Evolutionary conservation across 2,329 filamentous ascomycete species (phyloP).

Genomic region (Pyrenophora teres): DNA sequence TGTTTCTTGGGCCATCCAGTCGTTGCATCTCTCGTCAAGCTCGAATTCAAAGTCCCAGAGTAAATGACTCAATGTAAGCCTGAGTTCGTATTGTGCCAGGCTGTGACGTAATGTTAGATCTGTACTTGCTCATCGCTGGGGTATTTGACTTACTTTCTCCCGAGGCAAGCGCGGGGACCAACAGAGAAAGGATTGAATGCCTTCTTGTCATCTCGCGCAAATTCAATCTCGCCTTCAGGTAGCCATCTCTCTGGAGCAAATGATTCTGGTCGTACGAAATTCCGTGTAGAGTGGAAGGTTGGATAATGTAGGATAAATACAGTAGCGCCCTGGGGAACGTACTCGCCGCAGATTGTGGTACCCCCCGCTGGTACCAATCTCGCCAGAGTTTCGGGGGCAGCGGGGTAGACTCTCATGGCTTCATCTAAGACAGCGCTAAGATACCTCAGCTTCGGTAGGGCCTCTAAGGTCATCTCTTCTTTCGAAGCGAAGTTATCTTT

Average conservation of each 20-base stretch:
- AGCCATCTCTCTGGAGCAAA: slow-evolving; percentile 3
- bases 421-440: slow-evolving; percentile 10
- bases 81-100: slow-evolving; percentile 4
- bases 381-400: slow-evolving; percentile 8
- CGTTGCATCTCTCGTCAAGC: not conserved
- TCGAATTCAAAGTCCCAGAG: slow-evolving; percentile 4
- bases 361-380: slow-evolving; percentile 5
- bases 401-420: slow-evolving; percentile 7
- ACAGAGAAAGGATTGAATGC: slow-evolving; percentile 5
- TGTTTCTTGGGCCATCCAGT: slow-evolving; percentile 4
- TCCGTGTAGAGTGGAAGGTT: slow-evolving; percentile 4
- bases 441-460: slow-evolving; percentile 3
- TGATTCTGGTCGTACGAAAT: slow-evolving; percentile 2
- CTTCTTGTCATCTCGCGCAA: slow-evolving; percentile 5
- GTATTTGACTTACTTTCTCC: slow-evolving; percentile 2
- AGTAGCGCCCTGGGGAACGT: not conserved
- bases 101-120: not conserved
- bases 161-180: slow-evolving; percentile 7
- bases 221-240: slow-evolving; percentile 2
- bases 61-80: slow-evolving; percentile 1
- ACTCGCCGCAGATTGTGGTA: slow-evolving; percentile 3
- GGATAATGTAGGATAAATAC: slow-evolving; percentile 4
- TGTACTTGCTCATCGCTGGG: not conserved
- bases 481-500: slow-evolving; percentile 2
- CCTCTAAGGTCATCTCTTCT: slow-evolving; percentile 6